phyloP scores from a whole-genome alignment of 306 rosid species.

The Medicago arabica region DNA sequence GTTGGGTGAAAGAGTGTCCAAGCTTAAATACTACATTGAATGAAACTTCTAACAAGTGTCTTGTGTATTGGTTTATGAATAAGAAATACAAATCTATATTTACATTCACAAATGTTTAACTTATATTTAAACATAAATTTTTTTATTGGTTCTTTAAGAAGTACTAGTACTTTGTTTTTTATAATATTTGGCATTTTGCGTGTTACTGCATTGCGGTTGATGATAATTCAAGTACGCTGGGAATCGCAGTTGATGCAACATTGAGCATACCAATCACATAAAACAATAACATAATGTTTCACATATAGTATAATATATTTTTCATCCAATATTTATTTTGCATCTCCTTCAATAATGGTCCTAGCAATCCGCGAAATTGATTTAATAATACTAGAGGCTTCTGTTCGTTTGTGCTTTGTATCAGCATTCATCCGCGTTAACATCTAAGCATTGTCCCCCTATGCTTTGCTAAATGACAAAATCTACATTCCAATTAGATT shows the following conservation, averaged over 20 bases:
- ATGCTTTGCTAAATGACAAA: conserved; percentile 51
- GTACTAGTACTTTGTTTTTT: background rate
- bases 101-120: too few species aligned
- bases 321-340: conserved; percentile 1
- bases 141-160: too few species aligned
- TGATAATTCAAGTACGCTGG: conserved; percentile 35
- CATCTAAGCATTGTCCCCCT: conserved; percentile 55
- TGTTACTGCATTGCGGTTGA: conserved; percentile 22
- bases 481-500: conserved; percentile 50
- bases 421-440: conserved; percentile 54
- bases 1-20: too few species aligned
- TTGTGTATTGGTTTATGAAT: too few species aligned
- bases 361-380: conserved; percentile 49
- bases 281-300: conserved; percentile 44
- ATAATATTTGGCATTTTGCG: conserved; percentile 38
- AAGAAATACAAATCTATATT: too few species aligned
- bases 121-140: too few species aligned
- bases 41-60: too few species aligned
- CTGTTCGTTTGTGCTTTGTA: conserved; percentile 50
- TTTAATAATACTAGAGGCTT: conserved; percentile 38
- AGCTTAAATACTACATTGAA: too few species aligned
- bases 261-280: background rate
- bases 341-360: conserved; percentile 30
- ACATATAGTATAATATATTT: conserved; percentile 43
- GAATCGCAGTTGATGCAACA: background rate